phyloP scores from a whole-genome alignment of 495 filamentous ascomycete genomes.

The Glonium stellatum region DNA sequence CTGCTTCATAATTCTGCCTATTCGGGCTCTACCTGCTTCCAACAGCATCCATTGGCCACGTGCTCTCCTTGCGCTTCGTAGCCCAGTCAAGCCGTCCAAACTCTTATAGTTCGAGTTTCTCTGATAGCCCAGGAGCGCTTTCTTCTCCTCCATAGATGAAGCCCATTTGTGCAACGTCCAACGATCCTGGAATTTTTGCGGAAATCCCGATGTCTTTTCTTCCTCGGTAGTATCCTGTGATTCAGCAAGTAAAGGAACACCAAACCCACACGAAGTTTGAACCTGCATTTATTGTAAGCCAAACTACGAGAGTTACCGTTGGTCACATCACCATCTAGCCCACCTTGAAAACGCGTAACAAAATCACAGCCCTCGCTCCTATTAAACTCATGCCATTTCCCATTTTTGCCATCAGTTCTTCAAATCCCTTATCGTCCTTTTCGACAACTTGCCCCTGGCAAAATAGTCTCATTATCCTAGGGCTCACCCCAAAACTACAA shows the following conservation, averaged over 20 bases:
- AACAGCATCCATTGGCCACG: slow-evolving; percentile 35
- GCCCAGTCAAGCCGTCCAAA: slow-evolving; percentile 29
- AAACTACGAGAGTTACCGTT: not conserved
- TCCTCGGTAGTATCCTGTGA: not conserved
- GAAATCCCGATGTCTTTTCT: not conserved
- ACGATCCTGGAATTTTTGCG: slow-evolving; percentile 38
- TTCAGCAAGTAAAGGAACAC: slow-evolving; percentile 42
- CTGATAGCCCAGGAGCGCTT: slow-evolving; percentile 43
- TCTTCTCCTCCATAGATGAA: slow-evolving; percentile 35
- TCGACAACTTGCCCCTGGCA: slow-evolving; percentile 62
- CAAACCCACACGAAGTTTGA: slow-evolving; percentile 53
- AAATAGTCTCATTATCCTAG: slow-evolving; percentile 65
- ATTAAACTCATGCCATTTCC: slow-evolving; percentile 34
- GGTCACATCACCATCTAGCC: slow-evolving; percentile 16
- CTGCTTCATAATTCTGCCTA: slow-evolving; percentile 30
- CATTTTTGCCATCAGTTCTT: slow-evolving; percentile 33
- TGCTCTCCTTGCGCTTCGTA: slow-evolving; percentile 40
- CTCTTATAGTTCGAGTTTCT: slow-evolving; percentile 15
- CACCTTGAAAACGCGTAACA: slow-evolving; percentile 62
- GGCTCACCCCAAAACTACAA: slow-evolving; percentile 56
- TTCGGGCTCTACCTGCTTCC: slow-evolving; percentile 28
- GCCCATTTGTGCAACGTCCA: slow-evolving; percentile 43
- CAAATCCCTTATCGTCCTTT: slow-evolving; percentile 38
- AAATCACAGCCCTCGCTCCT: slow-evolving; percentile 55
- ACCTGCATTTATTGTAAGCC: slow-evolving; percentile 35